Base-by-base conservation (phyloP, 78 protist species). In the Dictyostelium capitatum region DNA sequence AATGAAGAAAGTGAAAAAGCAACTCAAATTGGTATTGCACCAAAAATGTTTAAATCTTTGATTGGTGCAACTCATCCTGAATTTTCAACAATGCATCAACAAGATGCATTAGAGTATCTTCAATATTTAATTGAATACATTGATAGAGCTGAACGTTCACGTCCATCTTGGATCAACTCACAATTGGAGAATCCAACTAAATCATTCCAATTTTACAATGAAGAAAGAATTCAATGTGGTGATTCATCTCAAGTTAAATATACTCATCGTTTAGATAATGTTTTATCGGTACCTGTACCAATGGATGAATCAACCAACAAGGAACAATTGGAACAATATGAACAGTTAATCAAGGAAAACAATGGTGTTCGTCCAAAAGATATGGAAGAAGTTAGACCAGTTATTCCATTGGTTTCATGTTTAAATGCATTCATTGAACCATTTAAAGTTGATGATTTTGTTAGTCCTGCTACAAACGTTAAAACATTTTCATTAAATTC, bases 51-150 rank as follows among this genome's bases (percentile, higher is more conserved):
- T 72, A 98, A 98, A 94, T n/a, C 70, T 57, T 54, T 96, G 43
- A 80, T 98, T 10, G 97, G 97, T 28, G 9, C 59, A 2, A 89
- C 47, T 28, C 98, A 98, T 67, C 79, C 97, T 23, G 98, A 89
- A 62, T 98, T 98, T 78, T 43, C 95, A 62, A 96, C 96, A 32
- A 59, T 37, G 73, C 48, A 67, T 43, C 99, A 98, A 89, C 99
- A 98, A 74, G 99, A 98, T 81, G 97, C 99, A 6, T 50, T 65
- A 6, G 99, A 98, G 84, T 97, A 85, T 89, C 78, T 97, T 56
- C 94, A 90, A 53, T 73, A 95, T 64, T 25, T 98, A 12, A 20
- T 97, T 23, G 69, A 28, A 10, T 23, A 9, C 11, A 64, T 97
- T 25, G 89, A 94, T 1, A 50, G 94, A 20, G 41, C 70, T 23